These are phyloP conservation scores for Linum usitatissimum DNA, from an alignment of 345 rosid genomes.

Conservation along the genomic window DNA sequence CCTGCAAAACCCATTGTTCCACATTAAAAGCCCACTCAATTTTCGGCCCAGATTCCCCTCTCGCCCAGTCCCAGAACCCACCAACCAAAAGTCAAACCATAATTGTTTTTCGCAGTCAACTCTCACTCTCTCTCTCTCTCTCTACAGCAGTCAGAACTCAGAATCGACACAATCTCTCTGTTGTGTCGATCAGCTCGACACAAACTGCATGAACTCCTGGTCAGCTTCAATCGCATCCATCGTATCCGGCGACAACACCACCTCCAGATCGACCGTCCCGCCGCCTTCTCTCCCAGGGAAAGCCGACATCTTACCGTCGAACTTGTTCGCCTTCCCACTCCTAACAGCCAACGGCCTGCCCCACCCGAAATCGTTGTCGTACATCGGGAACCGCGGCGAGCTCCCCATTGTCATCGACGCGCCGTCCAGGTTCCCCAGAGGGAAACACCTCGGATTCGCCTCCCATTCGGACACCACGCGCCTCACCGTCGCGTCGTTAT, in stretches of 20 bases:
- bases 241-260: constrained; percentile 66
- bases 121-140: background rate
- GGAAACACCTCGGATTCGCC: constrained; percentile 64
- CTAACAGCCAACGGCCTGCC: constrained; percentile 79
- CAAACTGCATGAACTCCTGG: constrained; percentile 63
- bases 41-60: too few relatives aligned
- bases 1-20: too few relatives aligned
- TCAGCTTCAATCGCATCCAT: constrained; percentile 71
- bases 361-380: constrained; percentile 93
- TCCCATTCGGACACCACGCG: constrained; percentile 56
- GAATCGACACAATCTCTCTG: too few relatives aligned
- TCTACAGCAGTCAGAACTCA: background rate
- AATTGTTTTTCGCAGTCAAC: background rate
- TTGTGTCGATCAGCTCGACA: constrained; percentile 13
- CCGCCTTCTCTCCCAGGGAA: constrained; percentile 80
- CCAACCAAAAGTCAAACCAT: background rate
- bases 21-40: too few relatives aligned
- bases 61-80: too few relatives aligned
- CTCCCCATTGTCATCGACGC: constrained; percentile 84
- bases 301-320: constrained; percentile 95
- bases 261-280: constrained; percentile 78
- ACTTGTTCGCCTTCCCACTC: constrained; percentile 80
- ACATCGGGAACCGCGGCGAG: constrained; percentile 91
- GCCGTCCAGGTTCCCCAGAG: constrained; percentile 81
- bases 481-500: constrained; percentile 40